A percentile compares a stretch with the other conserved stretches of the same genome.
Evolutionary conservation across 2,329 filamentous ascomycete species (phyloP).

Genomic region (Ophiostoma tasmaniense): DNA sequence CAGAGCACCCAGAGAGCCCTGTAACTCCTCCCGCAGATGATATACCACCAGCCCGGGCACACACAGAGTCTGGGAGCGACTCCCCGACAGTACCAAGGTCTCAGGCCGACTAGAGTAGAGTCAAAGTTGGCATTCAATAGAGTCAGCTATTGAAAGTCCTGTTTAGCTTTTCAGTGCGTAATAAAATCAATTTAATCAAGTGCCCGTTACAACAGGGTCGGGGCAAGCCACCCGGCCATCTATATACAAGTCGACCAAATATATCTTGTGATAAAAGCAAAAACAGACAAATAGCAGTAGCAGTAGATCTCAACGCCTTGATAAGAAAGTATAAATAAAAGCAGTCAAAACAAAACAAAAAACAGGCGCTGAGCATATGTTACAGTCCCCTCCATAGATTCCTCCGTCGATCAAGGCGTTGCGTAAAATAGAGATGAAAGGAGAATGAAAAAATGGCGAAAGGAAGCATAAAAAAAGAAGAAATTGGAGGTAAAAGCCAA

Average conservation of each 20-base stretch:
- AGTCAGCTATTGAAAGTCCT: too few species aligned
- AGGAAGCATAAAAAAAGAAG: background rate
- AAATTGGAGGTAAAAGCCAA: too few species aligned
- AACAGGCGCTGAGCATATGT: background rate
- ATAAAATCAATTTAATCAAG: background rate
- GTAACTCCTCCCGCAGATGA: constrained; percentile 5
- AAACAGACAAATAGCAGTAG: background rate
- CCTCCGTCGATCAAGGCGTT: background rate
- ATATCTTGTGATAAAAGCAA: background rate
- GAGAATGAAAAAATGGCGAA: background rate
- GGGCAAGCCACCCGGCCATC: background rate
- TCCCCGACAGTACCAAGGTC: background rate
- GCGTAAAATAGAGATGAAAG: background rate
- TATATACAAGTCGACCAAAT: background rate
- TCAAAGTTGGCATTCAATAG: too few species aligned
- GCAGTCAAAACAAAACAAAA: background rate
- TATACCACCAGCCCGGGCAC: background rate
- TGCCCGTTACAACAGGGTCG: background rate
- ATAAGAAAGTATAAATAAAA: background rate
- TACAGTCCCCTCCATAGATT: background rate
- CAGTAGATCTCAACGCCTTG: background rate
- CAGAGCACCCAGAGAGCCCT: constrained; percentile 8
- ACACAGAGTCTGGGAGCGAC: background rate
- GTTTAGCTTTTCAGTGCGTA: background rate
- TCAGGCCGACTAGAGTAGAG: background rate